Conservation (phyloP, 176 grass and related monocot species). For the Aechmea fasciata region DNA sequence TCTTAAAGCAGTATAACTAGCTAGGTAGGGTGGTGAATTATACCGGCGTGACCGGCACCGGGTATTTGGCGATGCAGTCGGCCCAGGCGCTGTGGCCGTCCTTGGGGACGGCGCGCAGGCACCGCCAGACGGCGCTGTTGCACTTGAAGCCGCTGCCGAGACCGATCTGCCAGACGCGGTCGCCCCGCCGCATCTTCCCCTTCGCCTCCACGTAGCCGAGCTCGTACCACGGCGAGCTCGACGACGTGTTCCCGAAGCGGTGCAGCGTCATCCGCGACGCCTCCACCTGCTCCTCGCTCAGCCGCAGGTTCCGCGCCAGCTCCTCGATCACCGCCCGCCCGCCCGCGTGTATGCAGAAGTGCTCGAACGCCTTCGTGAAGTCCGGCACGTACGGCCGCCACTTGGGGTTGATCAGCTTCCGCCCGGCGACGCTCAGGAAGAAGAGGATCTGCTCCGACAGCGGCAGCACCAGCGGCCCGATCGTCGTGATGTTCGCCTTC, state of each 20-base stretch:
- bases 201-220: slow-evolving; percentile 65
- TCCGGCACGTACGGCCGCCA: slow-evolving; percentile 9
- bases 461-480: slow-evolving; percentile 49
- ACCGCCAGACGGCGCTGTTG: slow-evolving; percentile 86
- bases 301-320: slow-evolving; percentile 22
- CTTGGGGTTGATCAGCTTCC: slow-evolving; percentile 23
- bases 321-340: slow-evolving; percentile 40
- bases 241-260: slow-evolving; percentile 59
- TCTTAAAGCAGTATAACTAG: too few relatives aligned
- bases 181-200: slow-evolving; percentile 31
- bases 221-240: slow-evolving; percentile 67
- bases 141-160: slow-evolving; percentile 85
- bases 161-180: slow-evolving; percentile 55
- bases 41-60: slow-evolving; percentile 9
- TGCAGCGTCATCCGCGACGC: slow-evolving; percentile 71
- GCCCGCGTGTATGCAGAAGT: slow-evolving; percentile 38
- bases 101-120: slow-evolving; percentile 24
- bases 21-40: too few relatives aligned
- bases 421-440: slow-evolving; percentile 37
- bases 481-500: slow-evolving; percentile 55
- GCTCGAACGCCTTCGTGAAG: slow-evolving; percentile 50
- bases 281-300: slow-evolving; percentile 62
- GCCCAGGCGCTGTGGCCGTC: slow-evolving; percentile 42
- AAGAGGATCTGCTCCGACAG: slow-evolving; percentile 58
- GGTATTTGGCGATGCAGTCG: slow-evolving; percentile 35